Evolutionary conservation across 495 filamentous ascomycete genomes (phyloP), one percentile per base, ranked within the genome.

Genomic region (Aspergillus panamensis): DNA sequence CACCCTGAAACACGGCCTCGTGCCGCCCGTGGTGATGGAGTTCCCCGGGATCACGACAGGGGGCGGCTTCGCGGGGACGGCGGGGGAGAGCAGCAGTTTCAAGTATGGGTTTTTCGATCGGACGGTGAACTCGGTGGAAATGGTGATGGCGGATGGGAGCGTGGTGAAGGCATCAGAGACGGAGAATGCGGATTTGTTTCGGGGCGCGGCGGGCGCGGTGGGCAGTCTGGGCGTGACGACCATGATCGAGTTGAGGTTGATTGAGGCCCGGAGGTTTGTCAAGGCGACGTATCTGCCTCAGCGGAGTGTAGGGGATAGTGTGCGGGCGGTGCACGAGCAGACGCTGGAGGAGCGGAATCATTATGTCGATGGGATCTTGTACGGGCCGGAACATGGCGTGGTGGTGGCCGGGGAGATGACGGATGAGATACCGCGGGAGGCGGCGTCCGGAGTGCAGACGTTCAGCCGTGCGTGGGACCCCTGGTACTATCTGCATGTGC

Each of bases 1-100:
- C 8, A 78, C 79, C 0, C 58, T 73, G 17, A 63, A 65, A 39
- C 55, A 80, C 31, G 72, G 70, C 8, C 61, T 82, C 4, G 61
- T 82, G 8, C 80, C 82, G 14, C 75, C 77, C 7, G 81, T 84
- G 3, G 80, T 84, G 8, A 82, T 83, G 74, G 80, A 77, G 51
- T 85, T 84, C 55, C 80, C 80, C 6, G 80, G 82, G 5, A 84
- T 83, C 56, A 84, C 81, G 7, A 80, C 77, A 1, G 81, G 82
- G 1, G 82, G 82, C 19, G 78, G 77, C 3, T 85, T 78, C 61
- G 71, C 80, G 6, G 81, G 82, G 1, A 83, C 81, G 0, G 74
- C 76, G 2, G 81, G 78, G 14, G 80, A 83, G 60, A 82, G 78
- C 53, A 78, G 73, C 48, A 80, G 76, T 0, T 85, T 83, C 66